Conservation (phyloP, 2,329 filamentous ascomycete species). For the Pseudogymnoascus sp. region DNA sequence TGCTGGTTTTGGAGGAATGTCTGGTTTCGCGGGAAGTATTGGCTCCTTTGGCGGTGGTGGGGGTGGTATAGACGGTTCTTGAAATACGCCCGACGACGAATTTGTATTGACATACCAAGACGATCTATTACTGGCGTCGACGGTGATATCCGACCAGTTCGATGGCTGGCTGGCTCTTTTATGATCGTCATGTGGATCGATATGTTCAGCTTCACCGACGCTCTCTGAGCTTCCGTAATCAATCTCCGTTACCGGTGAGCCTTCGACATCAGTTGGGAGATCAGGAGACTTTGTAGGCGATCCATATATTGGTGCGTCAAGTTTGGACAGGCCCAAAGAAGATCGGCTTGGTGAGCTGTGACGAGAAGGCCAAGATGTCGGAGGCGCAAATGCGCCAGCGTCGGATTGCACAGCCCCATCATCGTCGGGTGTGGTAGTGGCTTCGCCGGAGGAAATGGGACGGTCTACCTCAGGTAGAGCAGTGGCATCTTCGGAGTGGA, state of each 20-base stretch:
- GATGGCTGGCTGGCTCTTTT: conserved; percentile 47
- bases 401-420: background rate
- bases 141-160: conserved; percentile 52
- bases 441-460: background rate
- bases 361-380: background rate
- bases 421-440: background rate
- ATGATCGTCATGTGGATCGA: conserved; percentile 19
- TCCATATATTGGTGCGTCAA: background rate
- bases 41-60: background rate
- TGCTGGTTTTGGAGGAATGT: background rate
- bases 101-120: conserved; percentile 24
- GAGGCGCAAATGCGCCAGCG: background rate
- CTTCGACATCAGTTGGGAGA: background rate
- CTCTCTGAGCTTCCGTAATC: conserved; percentile 25
- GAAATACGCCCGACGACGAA: conserved; percentile 19
- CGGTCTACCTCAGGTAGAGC: background rate
- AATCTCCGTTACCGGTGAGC: conserved; percentile 24
- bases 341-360: background rate
- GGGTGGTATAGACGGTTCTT: conserved; percentile 12
- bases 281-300: background rate
- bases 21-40: background rate
- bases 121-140: conserved; percentile 41
- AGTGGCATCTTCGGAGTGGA: background rate
- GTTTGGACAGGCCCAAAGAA: background rate
- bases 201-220: conserved; percentile 11